Conservation (phyloP, 2,329 filamentous ascomycete species). For the Onygenales sp. region DNA sequence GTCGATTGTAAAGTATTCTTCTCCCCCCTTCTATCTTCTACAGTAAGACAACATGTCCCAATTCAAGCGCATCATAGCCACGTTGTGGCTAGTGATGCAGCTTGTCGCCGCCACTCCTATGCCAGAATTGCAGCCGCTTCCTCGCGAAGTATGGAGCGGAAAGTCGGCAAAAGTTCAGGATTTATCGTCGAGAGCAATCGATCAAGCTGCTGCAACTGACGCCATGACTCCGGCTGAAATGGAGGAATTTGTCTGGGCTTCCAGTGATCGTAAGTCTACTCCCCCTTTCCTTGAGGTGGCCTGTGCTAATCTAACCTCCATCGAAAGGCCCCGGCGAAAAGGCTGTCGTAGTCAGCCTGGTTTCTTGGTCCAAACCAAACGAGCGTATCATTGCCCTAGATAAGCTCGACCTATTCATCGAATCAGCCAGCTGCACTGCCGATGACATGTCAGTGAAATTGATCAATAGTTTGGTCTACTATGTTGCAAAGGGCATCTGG, state of each 20-base stretch:
- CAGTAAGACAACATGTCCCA: constrained; percentile 4
- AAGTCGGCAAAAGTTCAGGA: background rate
- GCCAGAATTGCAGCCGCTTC: constrained; percentile 1
- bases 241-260: constrained; percentile 6
- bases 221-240: background rate
- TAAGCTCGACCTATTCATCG: constrained; percentile 1
- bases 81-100: constrained; percentile 5
- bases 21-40: background rate
- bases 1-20: background rate
- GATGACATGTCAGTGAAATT: constrained; percentile 2
- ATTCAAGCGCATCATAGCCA: constrained; percentile 2
- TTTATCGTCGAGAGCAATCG: background rate
- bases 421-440: constrained; percentile 3
- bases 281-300: background rate
- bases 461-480: constrained; percentile 1
- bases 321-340: constrained; percentile 2
- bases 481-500: constrained; percentile 4
- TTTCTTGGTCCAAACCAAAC: constrained; percentile 2
- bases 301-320: background rate
- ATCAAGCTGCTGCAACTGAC: background rate
- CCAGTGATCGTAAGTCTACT: constrained; percentile 3
- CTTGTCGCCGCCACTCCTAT: background rate
- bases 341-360: constrained; percentile 5
- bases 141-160: constrained; percentile 1
- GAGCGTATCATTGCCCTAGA: constrained; percentile 4